phyloP scores from a whole-genome alignment of 2,329 filamentous ascomycete species.

The Boeremia exigua region DNA sequence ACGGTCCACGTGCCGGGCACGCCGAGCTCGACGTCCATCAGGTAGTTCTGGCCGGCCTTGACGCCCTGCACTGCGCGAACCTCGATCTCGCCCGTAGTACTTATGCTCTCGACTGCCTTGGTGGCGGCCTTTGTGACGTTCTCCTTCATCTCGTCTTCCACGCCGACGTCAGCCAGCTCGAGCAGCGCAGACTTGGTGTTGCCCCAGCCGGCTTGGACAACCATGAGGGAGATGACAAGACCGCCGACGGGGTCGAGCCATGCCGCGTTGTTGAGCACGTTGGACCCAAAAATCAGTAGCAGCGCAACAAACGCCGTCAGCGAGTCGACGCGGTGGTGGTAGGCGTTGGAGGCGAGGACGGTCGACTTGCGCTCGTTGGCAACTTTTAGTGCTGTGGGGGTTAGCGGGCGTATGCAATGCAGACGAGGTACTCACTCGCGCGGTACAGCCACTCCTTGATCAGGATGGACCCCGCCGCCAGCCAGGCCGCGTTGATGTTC shows the following conservation, averaged over 20 bases:
- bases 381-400: conserved; percentile 83
- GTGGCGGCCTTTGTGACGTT: conserved; percentile 70
- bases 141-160: conserved; percentile 82
- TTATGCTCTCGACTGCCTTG: conserved; percentile 50
- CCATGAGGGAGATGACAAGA: conserved; percentile 89
- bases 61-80: conserved; percentile 83
- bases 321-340: conserved; percentile 96
- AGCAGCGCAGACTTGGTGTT: conserved; percentile 84
- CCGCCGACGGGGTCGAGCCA: conserved; percentile 97
- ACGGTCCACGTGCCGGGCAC: conserved; percentile 81
- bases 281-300: conserved; percentile 85
- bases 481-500: conserved; percentile 92
- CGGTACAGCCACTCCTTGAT: conserved; percentile 98
- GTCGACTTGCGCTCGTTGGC: conserved; percentile 93
- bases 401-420: conserved; percentile 25
- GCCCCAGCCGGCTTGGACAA: conserved; percentile 84
- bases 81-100: conserved; percentile 62
- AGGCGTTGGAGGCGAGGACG: conserved; percentile 91
- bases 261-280: conserved; percentile 80
- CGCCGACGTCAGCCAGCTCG: conserved; percentile 88
- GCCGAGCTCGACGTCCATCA: conserved; percentile 86
- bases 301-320: conserved; percentile 94
- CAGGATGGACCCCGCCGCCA: conserved; percentile 86
- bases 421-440: conserved; percentile 68
- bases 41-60: conserved; percentile 95